Percentiles rank a stretch among this genome's conserved stretches.
Conservation (phyloP, 1,284 basidiomycete species). For the Amylostereum areolatum region DNA sequence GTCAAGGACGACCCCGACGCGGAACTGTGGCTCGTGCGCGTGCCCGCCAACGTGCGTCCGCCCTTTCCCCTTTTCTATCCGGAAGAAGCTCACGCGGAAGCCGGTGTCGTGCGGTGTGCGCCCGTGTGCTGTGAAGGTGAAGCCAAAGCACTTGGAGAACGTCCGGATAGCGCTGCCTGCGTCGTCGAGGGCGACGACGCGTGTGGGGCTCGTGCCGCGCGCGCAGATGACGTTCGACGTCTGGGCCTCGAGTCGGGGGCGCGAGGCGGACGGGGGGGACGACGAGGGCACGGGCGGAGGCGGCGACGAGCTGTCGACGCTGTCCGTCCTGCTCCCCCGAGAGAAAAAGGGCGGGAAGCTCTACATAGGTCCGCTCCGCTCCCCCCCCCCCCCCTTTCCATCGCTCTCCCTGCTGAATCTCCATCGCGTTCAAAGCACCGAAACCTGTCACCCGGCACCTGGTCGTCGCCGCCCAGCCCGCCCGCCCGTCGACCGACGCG, state of each 20-base stretch:
- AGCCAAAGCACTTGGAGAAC: slow-evolving; percentile 53
- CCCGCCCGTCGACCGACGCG: slow-evolving; percentile 28
- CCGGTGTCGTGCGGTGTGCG: slow-evolving; percentile 1
- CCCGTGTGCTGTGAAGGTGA: slow-evolving; percentile 38
- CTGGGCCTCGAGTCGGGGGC: slow-evolving; percentile 38
- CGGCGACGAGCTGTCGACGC: slow-evolving; percentile 55
- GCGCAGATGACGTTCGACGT: slow-evolving; percentile 56
- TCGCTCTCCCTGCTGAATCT: neutral
- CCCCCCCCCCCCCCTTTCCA: neutral
- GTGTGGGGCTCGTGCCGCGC: slow-evolving; percentile 41
- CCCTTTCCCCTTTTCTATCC: neutral
- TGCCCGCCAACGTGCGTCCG: slow-evolving; percentile 53
- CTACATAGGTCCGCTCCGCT: slow-evolving; percentile 39
- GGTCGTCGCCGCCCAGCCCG: slow-evolving; percentile 46
- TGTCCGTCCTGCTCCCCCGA: slow-evolving; percentile 60
- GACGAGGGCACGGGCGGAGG: slow-evolving; percentile 33
- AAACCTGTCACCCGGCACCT: slow-evolving; percentile 52
- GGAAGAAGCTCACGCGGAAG: neutral
- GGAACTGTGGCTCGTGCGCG: slow-evolving; percentile 66
- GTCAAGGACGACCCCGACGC: slow-evolving; percentile 47
- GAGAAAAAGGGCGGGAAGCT: slow-evolving; percentile 53
- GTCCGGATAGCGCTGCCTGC: slow-evolving; percentile 40
- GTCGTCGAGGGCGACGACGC: slow-evolving; percentile 23
- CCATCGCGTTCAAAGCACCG: slow-evolving; percentile 35
- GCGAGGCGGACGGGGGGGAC: slow-evolving; percentile 26